Conservation (phyloP, 139 green algal species). For the Micractinium conductrix region DNA sequence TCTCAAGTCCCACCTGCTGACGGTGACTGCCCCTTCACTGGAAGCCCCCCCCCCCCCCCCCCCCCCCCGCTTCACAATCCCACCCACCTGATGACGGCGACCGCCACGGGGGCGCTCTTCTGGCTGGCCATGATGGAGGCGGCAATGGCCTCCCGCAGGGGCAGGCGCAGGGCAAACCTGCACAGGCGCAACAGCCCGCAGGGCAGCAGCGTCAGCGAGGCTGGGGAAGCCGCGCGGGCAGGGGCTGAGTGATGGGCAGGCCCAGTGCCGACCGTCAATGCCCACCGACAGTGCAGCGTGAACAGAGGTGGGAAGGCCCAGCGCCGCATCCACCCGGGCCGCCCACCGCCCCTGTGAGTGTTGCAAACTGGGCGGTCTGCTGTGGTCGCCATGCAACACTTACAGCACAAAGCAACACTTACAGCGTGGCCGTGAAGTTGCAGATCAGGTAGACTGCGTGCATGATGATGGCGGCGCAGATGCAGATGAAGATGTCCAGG, state of each 20-base stretch:
- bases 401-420: not conserved
- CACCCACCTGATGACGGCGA: slow-evolving; percentile 36
- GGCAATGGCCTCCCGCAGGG: slow-evolving; percentile 43
- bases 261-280: no score
- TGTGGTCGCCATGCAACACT: no score
- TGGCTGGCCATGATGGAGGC: slow-evolving; percentile 64
- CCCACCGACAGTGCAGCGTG: no score
- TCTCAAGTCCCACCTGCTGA: no score
- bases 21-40: not conserved
- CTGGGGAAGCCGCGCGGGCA: no score
- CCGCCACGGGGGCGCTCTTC: slow-evolving; percentile 68
- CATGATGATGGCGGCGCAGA: slow-evolving; percentile 51
- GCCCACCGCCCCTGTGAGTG: no score
- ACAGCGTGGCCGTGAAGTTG: slow-evolving; percentile 36
- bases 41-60: no score
- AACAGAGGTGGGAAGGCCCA: not conserved
- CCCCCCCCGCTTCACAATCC: no score
- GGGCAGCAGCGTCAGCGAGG: not conserved
- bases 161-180: slow-evolving; percentile 44
- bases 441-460: slow-evolving; percentile 68
- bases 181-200: not conserved
- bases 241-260: not conserved
- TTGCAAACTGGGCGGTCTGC: no score
- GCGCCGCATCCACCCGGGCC: not conserved
- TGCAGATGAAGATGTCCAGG: slow-evolving; percentile 61